These are phyloP conservation scores for Erucastrum elatum DNA, from an alignment of 345 rosid genomes.

Conservation along the genomic window DNA sequence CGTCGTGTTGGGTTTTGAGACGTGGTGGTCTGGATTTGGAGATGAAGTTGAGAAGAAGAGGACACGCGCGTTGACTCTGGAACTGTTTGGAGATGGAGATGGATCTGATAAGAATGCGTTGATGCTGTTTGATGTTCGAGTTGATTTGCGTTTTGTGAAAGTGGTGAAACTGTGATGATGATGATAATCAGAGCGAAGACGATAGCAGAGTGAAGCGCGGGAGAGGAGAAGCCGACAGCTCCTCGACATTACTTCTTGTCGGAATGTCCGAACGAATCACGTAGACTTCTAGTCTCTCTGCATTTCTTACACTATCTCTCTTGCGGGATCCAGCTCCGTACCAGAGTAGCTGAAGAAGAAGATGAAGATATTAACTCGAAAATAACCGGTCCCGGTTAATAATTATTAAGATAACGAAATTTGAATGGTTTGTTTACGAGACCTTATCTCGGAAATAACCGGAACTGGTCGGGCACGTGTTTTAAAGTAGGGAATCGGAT, in stretches of 20 bases:
- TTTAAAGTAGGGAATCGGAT: slow-evolving; percentile 28
- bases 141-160: slow-evolving; percentile 25
- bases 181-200: slow-evolving; percentile 14
- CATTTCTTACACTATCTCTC: neutral
- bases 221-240: slow-evolving; percentile 24
- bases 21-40: slow-evolving; percentile 27
- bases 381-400: neutral
- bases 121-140: slow-evolving; percentile 7
- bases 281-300: slow-evolving; percentile 11
- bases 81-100: slow-evolving; percentile 27
- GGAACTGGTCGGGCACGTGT: neutral
- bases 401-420: too few species aligned
- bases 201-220: slow-evolving; percentile 17
- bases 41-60: slow-evolving; percentile 47
- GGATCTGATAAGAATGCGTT: slow-evolving; percentile 39
- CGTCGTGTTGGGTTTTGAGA: slow-evolving; percentile 13
- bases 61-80: slow-evolving; percentile 38
- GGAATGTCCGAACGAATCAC: slow-evolving; percentile 15
- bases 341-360: neutral
- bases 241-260: slow-evolving; percentile 20
- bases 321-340: neutral
- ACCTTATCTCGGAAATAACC: neutral
- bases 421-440: neutral
- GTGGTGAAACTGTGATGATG: slow-evolving; percentile 10
- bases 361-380: slow-evolving; percentile 8